Evolutionary conservation across 2,329 filamentous ascomycete genomes (phyloP).

Genomic region (Ophiostoma sp.): DNA sequence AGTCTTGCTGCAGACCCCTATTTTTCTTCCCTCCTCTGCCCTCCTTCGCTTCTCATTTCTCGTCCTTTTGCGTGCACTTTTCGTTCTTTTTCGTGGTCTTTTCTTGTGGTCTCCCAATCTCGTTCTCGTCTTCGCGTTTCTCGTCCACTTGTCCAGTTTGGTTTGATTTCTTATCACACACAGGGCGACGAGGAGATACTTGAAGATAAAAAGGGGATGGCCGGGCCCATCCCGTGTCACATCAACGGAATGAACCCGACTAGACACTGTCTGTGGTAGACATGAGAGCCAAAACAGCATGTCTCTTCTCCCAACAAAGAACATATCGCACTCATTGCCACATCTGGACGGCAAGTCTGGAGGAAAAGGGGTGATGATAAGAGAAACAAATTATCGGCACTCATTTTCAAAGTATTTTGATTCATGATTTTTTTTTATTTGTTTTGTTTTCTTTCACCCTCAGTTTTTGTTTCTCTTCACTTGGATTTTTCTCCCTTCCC

Average conservation of each 20-base stretch:
- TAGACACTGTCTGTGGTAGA: background rate
- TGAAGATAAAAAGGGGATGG: background rate
- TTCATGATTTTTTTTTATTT: background rate
- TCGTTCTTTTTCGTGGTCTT: background rate
- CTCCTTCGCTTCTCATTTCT: background rate
- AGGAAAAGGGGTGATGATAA: background rate
- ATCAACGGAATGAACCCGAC: background rate
- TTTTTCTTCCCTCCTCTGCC: background rate
- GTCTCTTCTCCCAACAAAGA: background rate
- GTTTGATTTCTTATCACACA: background rate
- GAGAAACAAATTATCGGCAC: background rate
- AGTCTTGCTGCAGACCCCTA: constrained; percentile 27
- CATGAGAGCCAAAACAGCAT: background rate
- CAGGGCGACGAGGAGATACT: background rate
- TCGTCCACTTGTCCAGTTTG: background rate
- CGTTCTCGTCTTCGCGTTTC: too few relatives aligned
- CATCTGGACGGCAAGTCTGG: background rate
- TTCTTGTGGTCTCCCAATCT: background rate
- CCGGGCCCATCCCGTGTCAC: constrained; percentile 4
- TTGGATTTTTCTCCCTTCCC: background rate
- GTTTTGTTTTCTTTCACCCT: background rate
- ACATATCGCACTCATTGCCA: constrained; percentile 25
- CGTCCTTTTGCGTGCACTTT: background rate
- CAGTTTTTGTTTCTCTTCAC: background rate
- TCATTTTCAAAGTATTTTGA: background rate